Evolutionary conservation across 352 stramenopile species (phyloP), one percentile per base, ranked within the genome.

Genomic region (Phytophthora sp.): DNA sequence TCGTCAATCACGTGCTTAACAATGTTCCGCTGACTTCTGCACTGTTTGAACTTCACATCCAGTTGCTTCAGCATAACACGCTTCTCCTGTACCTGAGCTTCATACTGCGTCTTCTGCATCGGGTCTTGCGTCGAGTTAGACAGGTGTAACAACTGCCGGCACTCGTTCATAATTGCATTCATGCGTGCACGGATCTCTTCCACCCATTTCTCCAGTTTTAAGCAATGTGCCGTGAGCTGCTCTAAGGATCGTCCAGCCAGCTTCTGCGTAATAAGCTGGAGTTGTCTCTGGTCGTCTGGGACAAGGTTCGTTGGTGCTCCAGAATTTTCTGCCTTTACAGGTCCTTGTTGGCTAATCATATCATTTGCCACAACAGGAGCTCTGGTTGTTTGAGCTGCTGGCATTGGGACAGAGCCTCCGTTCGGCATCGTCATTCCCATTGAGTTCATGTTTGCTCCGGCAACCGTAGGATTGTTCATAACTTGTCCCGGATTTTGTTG

Each of bases 91-190:
- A 90, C 84, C 66, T 91, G 75, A 7, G 66, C 58, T 64, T 95
- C 82, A 43, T 89, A 87, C 31, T 90, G 74, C 2, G 60, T 69
- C 46, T 91, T 87, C 24, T 82, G 67, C 9, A 59, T 72, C 27
- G 71, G 58, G 54, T 95, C 84, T 67, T 91, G 78, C 5, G 79
- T 91, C 39, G 79, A 88, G 41, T 91, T 91, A 10, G 81, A 80
- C 32, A 84, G 67, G 34, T 95, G 84, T 53, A 95, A 59, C 32
- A 94, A 56, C 59, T 95, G 86, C 1, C 83, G 76, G 32, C 81
- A 91, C 55, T 95, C 87, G 52, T 92, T 91, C 80, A 92, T 85
- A 43, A 92, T 86, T 34, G 77, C 74, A 44, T 93, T 92, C 57
- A 95, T 88, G 45, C 91, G 83, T 18, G 73, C 82, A 32, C 81